Conservation (phyloP, 2,329 filamentous ascomycete genomes). For the Diaporthe sp. region DNA sequence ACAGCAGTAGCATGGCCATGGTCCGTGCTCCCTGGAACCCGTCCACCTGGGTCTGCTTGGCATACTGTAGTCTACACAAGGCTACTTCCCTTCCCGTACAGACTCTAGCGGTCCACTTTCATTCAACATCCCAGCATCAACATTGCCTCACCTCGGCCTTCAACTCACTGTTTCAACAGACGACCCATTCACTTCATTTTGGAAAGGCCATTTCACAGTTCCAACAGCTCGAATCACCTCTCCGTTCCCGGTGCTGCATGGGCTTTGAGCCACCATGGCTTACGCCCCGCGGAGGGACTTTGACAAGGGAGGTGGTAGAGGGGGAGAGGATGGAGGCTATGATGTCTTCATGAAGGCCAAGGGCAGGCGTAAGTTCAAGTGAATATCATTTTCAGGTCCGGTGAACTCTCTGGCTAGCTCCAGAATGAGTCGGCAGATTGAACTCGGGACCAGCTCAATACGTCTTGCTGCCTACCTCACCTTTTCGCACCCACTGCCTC, state of each 20-base stretch:
- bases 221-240: background rate
- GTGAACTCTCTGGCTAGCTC: background rate
- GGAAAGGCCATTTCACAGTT: background rate
- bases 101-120: slow-evolving; percentile 34
- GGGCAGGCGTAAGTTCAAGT: slow-evolving; percentile 63
- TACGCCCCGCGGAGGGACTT: slow-evolving; percentile 69
- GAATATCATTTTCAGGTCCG: background rate
- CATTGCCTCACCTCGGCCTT: slow-evolving; percentile 5
- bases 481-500: background rate
- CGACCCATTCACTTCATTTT: background rate
- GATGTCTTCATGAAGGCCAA: slow-evolving; percentile 56
- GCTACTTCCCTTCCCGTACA: slow-evolving; percentile 12
- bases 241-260: slow-evolving; percentile 26
- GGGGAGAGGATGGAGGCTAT: slow-evolving; percentile 42
- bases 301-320: slow-evolving; percentile 46
- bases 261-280: slow-evolving; percentile 57
- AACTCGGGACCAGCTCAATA: background rate
- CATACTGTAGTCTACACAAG: background rate
- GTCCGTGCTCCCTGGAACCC: background rate
- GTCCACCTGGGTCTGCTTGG: background rate
- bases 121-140: slow-evolving; percentile 25
- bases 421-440: background rate
- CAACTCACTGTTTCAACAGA: slow-evolving; percentile 32
- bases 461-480: background rate
- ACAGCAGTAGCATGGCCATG: background rate